These are phyloP conservation scores for Brassica cretica DNA, from an alignment of 345 rosid species.

Conservation along the genomic window DNA sequence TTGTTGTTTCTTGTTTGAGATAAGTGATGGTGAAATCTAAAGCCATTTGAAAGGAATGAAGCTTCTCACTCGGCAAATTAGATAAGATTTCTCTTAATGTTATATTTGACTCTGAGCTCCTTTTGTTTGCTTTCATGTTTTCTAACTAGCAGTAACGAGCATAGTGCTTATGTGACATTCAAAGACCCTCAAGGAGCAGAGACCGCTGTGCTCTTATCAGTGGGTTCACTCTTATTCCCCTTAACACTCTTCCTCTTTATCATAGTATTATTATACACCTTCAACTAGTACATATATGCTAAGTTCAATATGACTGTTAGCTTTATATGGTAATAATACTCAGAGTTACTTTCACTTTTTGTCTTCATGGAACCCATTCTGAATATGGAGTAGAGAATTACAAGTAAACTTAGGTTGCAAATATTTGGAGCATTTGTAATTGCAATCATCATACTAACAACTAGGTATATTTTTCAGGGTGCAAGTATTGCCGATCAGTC, in stretches of 20 bases:
- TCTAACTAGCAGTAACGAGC: constrained; percentile 42
- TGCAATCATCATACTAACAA: constrained; percentile 25
- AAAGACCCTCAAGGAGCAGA: constrained; percentile 83
- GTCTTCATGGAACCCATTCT: constrained; percentile 1
- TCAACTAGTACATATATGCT: background rate
- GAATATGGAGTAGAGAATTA: background rate
- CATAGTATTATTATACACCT: constrained; percentile 8
- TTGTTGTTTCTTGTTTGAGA: background rate
- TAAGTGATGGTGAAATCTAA: background rate
- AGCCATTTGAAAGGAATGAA: background rate
- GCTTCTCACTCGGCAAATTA: background rate
- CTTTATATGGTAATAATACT: background rate
- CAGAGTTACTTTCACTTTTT: background rate
- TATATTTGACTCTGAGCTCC: constrained; percentile 13
- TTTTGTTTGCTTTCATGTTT: constrained; percentile 19
- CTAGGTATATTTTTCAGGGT: constrained; percentile 45
- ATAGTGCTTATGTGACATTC: constrained; percentile 71
- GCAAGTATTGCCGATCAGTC: constrained; percentile 83
- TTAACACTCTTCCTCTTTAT: background rate
- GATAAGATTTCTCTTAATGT: background rate
- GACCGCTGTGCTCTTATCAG: constrained; percentile 88
- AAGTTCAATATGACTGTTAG: background rate
- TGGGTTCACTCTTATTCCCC: constrained; percentile 35
- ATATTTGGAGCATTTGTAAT: no score
- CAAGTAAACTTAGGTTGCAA: background rate